phyloP scores from a whole-genome alignment of 2,329 filamentous ascomycete genomes.

The Aspergillus sp. region DNA sequence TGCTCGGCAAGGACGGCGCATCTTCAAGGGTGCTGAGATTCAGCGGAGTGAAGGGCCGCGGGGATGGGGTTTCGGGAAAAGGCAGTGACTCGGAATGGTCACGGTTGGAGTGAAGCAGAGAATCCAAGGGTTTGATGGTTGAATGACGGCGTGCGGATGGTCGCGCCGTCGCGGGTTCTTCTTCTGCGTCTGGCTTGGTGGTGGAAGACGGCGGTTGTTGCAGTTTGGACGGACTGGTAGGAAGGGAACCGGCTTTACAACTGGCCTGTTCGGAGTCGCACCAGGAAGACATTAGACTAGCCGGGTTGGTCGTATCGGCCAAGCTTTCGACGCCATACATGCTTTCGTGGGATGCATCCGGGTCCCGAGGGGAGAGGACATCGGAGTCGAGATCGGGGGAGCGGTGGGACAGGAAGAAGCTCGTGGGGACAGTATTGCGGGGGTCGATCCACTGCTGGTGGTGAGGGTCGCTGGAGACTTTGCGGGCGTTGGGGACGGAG shows the following conservation, averaged over 20 bases:
- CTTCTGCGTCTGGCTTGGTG: constrained; percentile 19
- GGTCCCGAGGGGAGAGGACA: constrained; percentile 24
- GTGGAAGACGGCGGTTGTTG: constrained; percentile 9
- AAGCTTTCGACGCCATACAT: constrained; percentile 60
- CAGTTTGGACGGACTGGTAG: neutral
- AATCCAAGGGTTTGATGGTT: constrained; percentile 28
- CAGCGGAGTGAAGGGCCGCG: constrained; percentile 49
- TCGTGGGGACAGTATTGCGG: constrained; percentile 48
- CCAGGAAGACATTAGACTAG: constrained; percentile 17
- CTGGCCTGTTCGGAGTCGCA: constrained; percentile 7
- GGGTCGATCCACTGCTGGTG: constrained; percentile 35
- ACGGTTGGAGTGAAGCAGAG: constrained; percentile 8
- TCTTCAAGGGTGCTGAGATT: constrained; percentile 47
- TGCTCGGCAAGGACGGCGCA: constrained; percentile 54
- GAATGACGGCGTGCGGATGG: constrained; percentile 28
- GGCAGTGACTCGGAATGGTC: constrained; percentile 17
- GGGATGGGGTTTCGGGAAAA: constrained; percentile 25
- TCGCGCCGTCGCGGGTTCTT: constrained; percentile 16
- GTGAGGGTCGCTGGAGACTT: constrained; percentile 29
- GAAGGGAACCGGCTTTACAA: neutral
- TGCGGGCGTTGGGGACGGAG: constrained; percentile 32
- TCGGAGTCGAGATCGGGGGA: constrained; percentile 41
- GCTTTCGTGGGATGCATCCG: constrained; percentile 39
- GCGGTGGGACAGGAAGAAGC: constrained; percentile 60
- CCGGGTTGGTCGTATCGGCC: constrained; percentile 50